phyloP scores from a whole-genome alignment of 1,284 basidiomycete genomes.

The Flammula alnicola region DNA sequence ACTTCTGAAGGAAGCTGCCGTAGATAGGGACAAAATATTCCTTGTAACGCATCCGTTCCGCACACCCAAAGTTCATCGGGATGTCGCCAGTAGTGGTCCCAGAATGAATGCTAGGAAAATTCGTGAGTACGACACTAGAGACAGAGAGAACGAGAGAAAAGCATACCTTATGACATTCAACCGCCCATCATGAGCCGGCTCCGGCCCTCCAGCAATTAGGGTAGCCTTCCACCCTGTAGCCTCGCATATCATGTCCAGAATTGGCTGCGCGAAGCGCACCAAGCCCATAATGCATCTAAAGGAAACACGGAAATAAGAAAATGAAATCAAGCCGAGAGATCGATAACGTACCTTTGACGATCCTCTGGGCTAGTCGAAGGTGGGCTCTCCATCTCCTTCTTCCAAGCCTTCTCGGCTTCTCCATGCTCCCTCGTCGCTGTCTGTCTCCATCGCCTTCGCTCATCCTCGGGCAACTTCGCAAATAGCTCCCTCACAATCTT shows the following conservation, averaged over 20 bases:
- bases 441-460: conserved; percentile 3
- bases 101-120: conserved; percentile 10
- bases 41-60: conserved; percentile 5
- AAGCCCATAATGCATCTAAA: conserved; percentile 13
- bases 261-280: conserved; percentile 15
- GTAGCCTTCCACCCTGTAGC: conserved; percentile 18
- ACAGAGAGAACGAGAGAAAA: background rate
- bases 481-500: conserved; percentile 10
- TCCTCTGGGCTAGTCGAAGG: conserved; percentile 8
- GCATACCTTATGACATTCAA: conserved; percentile 21
- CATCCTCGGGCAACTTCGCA: background rate
- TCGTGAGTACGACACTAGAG: background rate
- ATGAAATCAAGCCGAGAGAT: background rate
- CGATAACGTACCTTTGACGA: conserved; percentile 16
- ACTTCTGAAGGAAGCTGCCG: conserved; percentile 16
- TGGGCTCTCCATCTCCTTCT: background rate
- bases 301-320: background rate
- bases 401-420: background rate
- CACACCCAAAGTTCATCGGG: conserved; percentile 15
- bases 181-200: conserved; percentile 19
- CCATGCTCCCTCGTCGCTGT: conserved; percentile 7
- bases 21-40: conserved; percentile 14
- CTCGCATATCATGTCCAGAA: conserved; percentile 17
- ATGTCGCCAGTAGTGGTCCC: conserved; percentile 8
- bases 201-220: conserved; percentile 19